Conservation (phyloP, 179 eudicot species). For the Beta lomatogona region DNA sequence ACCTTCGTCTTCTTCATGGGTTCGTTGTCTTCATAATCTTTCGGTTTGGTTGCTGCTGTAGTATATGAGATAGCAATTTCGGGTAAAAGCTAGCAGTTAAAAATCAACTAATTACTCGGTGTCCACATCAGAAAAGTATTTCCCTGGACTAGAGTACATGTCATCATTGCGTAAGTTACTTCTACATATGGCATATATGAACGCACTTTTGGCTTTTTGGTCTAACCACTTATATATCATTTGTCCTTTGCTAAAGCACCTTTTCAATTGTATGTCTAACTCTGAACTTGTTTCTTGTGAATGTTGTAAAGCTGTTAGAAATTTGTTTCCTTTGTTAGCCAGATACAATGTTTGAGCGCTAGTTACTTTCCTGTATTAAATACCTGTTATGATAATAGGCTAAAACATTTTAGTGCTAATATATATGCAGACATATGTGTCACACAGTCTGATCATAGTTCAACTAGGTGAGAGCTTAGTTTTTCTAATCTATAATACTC, state of each 20-base stretch:
- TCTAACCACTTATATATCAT: not conserved
- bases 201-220: not conserved
- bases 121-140: not conserved
- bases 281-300: not conserved
- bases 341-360: not conserved
- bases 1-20: constrained; percentile 5
- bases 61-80: not conserved
- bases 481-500: not conserved
- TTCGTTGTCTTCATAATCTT: not conserved
- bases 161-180: not conserved
- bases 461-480: not conserved
- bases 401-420: not conserved
- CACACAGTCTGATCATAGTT: too few relatives aligned
- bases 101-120: not conserved
- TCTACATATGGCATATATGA: not conserved
- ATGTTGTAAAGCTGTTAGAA: not conserved
- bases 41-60: constrained; percentile 3
- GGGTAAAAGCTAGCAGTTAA: too few relatives aligned
- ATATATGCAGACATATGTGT: not conserved
- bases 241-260: not conserved
- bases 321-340: not conserved
- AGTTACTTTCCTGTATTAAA: not conserved
- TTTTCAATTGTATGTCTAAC: not conserved
- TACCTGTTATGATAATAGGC: not conserved
- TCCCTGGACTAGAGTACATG: not conserved